These are phyloP conservation scores for Globisporangium solare DNA, from an alignment of 352 stramenopile genomes.

Conservation along the genomic window DNA sequence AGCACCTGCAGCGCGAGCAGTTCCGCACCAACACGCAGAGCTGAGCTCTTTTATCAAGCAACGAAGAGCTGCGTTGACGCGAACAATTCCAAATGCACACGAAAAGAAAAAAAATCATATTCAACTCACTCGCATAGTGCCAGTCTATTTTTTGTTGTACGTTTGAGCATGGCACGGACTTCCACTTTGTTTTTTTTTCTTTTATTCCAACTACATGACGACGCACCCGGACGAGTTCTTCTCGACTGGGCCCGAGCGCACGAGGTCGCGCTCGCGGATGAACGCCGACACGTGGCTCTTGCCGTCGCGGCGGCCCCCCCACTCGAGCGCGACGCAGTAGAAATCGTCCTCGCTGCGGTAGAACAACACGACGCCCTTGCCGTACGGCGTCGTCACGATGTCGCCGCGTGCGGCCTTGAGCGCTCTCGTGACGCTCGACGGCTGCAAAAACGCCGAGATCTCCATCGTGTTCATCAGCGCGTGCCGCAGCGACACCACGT, in stretches of 20 bases:
- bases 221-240: constrained; percentile 54
- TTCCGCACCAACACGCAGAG: constrained; percentile 24
- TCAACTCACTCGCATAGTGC: neutral
- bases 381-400: constrained; percentile 74
- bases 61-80: too few relatives aligned
- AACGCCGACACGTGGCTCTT: constrained; percentile 56
- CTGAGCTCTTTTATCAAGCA: too few relatives aligned
- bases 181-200: too few relatives aligned
- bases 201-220: constrained; percentile 53
- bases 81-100: too few relatives aligned
- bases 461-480: constrained; percentile 35
- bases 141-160: constrained; percentile 4
- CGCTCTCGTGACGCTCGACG: constrained; percentile 35
- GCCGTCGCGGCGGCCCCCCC: constrained; percentile 34
- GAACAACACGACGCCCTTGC: constrained; percentile 61
- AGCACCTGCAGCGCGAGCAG: constrained; percentile 43
- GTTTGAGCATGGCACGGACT: neutral
- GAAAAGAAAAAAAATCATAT: too few relatives aligned
- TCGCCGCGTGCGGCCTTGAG: constrained; percentile 74
- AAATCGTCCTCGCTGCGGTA: constrained; percentile 57
- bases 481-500: constrained; percentile 65
- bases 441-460: constrained; percentile 63
- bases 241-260: constrained; percentile 48
- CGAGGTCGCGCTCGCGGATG: constrained; percentile 50
- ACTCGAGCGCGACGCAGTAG: constrained; percentile 71